These are phyloP conservation scores for Geotrichum candidum DNA, from an alignment of 1,139 yeast genomes.

Conservation along the genomic window DNA sequence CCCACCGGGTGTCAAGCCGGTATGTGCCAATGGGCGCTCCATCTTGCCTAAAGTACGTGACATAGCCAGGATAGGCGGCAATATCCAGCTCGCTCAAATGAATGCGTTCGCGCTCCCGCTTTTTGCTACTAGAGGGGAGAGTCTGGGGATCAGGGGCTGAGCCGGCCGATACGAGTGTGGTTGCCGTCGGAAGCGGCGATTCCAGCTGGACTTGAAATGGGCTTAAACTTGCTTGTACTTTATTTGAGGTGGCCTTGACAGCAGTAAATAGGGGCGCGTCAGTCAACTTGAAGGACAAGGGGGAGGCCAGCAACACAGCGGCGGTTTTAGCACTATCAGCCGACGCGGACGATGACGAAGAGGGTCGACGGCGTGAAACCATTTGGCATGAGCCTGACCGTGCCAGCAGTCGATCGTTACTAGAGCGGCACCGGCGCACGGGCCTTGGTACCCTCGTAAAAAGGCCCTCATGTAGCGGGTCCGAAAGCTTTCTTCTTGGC, in stretches of 20 bases:
- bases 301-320: too few relatives aligned
- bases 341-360: neutral
- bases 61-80: constrained; percentile 1
- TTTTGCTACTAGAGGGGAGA: neutral
- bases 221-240: neutral
- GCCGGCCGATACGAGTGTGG: neutral
- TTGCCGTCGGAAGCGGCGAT: neutral
- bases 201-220: neutral
- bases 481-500: neutral
- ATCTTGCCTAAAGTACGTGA: neutral
- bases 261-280: too few relatives aligned
- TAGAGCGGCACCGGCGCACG: neutral
- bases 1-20: neutral
- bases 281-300: too few relatives aligned
- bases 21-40: neutral
- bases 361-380: neutral
- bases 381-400: neutral
- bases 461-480: neutral
- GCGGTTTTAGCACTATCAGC: neutral
- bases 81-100: neutral
- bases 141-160: neutral
- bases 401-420: neutral
- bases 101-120: neutral
- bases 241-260: neutral
- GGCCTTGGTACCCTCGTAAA: neutral